phyloP scores from a whole-genome alignment of 2,329 filamentous ascomycete species.

The Aspergillus alliaceus region DNA sequence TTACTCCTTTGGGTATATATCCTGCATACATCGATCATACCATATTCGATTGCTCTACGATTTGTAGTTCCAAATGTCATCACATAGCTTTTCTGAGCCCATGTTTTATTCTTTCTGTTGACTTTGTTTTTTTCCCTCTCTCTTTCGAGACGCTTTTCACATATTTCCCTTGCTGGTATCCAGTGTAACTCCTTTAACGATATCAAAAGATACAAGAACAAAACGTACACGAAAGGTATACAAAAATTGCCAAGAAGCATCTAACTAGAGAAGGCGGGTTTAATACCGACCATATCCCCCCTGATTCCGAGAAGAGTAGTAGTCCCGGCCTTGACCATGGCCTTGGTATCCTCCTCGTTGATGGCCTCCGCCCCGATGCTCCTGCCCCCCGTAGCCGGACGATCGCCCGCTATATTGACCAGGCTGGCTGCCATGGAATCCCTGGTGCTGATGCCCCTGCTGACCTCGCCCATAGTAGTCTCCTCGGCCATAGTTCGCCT shows the following conservation, averaged over 20 bases:
- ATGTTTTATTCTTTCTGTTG: no score
- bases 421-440: conserved; percentile 23
- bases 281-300: conserved; percentile 43
- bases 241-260: not conserved
- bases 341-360: conserved; percentile 25
- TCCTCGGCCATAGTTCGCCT: conserved; percentile 14
- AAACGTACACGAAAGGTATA: not conserved
- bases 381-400: conserved; percentile 26
- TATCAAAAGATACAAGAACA: not conserved
- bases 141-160: not conserved
- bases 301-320: conserved; percentile 30
- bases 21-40: not conserved
- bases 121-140: no score
- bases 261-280: conserved; percentile 1
- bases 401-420: conserved; percentile 27
- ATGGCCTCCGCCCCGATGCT: conserved; percentile 25
- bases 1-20: not conserved
- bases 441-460: conserved; percentile 21
- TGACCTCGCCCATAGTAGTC: conserved; percentile 28
- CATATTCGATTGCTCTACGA: not conserved
- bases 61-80: not conserved
- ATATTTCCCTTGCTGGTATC: not conserved
- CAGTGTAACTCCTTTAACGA: not conserved
- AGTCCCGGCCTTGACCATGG: conserved; percentile 26
- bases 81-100: not conserved